These are phyloP conservation scores for Neurospora tetraspora DNA, from an alignment of 495 filamentous ascomycete genomes.

Conservation along the genomic window DNA sequence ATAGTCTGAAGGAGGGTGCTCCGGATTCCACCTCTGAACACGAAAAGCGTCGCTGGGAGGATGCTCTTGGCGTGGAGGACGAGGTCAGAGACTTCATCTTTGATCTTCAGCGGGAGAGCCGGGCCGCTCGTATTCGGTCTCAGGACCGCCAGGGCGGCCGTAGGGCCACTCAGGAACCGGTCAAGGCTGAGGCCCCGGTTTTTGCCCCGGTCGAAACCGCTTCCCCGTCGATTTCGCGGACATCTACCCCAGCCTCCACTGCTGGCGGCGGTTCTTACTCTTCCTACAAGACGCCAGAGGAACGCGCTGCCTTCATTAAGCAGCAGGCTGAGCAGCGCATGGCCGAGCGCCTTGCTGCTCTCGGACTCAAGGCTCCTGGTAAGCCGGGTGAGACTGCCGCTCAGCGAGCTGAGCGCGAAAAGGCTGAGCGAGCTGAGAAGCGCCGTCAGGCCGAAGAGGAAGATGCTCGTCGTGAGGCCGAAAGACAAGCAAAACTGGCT, in stretches of 20 bases:
- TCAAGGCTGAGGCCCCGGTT: constrained; percentile 32
- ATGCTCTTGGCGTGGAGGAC: constrained; percentile 92
- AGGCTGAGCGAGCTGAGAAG: constrained; percentile 75
- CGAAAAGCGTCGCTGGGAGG: constrained; percentile 90
- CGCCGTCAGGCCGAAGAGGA: constrained; percentile 87
- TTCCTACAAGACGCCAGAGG: constrained; percentile 80
- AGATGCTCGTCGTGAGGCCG: constrained; percentile 80
- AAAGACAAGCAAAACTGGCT: constrained; percentile 73
- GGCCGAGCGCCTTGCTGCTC: constrained; percentile 91
- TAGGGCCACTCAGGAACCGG: constrained; percentile 32
- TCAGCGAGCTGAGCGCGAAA: constrained; percentile 82
- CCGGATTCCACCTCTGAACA: constrained; percentile 63
- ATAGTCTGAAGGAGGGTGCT: constrained; percentile 74
- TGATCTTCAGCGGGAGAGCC: constrained; percentile 77
- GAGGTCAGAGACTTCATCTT: constrained; percentile 96
- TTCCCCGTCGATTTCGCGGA: constrained; percentile 30
- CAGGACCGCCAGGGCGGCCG: constrained; percentile 50
- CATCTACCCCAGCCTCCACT: constrained; percentile 34
- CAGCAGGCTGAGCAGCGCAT: constrained; percentile 95
- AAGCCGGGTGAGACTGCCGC: constrained; percentile 65
- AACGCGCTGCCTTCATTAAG: constrained; percentile 90
- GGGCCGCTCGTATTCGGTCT: constrained; percentile 60
- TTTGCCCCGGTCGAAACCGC: constrained; percentile 25
- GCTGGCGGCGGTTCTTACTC: constrained; percentile 51
- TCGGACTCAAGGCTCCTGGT: constrained; percentile 74